Conservation (phyloP, 176 grass and related monocot species). For the Dendrocalamus sinicus region DNA sequence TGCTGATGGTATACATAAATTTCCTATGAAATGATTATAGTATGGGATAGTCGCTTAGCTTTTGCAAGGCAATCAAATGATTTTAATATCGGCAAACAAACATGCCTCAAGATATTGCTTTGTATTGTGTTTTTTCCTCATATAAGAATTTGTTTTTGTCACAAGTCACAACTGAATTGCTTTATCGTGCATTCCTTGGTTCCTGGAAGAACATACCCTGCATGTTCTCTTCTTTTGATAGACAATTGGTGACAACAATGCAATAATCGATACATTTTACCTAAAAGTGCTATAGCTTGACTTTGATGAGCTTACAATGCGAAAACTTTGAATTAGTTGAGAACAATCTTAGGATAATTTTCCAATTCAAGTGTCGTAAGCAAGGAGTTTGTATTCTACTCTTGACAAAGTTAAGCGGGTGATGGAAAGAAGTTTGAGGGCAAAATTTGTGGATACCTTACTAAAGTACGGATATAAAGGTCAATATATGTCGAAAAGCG, state of each 20-base stretch:
- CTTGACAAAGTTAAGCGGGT: conserved; percentile 79
- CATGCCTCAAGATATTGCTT: not conserved
- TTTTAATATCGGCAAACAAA: not conserved
- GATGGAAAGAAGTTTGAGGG: conserved; percentile 87
- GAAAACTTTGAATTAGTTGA: not conserved
- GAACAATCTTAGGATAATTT: not conserved
- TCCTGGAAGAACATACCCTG: not conserved
- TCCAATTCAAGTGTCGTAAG: conserved; percentile 29
- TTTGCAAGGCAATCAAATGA: conserved; percentile 18
- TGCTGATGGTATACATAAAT: not conserved
- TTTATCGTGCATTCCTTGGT: not conserved
- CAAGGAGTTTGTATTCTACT: conserved; percentile 47
- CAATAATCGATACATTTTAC: conserved; percentile 3
- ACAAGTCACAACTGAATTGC: not conserved
- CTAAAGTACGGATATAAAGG: conserved; percentile 85
- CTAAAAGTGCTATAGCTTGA: conserved; percentile 7
- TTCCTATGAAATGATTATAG: conserved; percentile 14
- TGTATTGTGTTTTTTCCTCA: not conserved
- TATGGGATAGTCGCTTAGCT: not conserved
- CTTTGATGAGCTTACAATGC: conserved; percentile 7
- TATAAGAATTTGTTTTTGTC: not conserved
- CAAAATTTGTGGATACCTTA: conserved; percentile 86
- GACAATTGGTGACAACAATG: not conserved
- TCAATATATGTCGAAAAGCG: conserved; percentile 87
- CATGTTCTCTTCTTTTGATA: conserved; percentile 4